Conservation (phyloP, 2,329 filamentous ascomycete genomes). For the Penicillium sp. region DNA sequence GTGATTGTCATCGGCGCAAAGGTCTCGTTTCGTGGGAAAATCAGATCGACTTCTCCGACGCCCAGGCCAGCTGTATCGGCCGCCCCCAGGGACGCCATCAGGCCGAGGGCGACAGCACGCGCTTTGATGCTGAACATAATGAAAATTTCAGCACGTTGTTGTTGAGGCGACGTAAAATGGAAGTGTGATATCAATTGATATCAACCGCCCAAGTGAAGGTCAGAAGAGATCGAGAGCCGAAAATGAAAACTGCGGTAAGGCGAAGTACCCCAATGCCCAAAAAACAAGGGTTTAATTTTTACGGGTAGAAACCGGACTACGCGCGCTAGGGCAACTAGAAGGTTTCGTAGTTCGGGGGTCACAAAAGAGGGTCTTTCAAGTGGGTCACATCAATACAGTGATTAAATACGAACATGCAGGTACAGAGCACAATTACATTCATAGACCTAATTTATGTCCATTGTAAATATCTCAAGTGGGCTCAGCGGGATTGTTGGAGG, state of each 20-base stretch:
- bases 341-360: background rate
- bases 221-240: background rate
- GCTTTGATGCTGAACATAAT: slow-evolving; percentile 1
- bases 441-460: background rate
- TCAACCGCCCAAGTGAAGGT: background rate
- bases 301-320: background rate
- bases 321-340: background rate
- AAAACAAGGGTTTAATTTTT: background rate
- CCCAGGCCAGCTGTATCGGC: slow-evolving; percentile 1
- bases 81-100: slow-evolving; percentile 1
- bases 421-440: background rate
- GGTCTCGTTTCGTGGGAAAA: slow-evolving; percentile 13
- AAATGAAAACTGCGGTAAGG: background rate
- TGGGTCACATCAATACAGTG: background rate
- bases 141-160: background rate
- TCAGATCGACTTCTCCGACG: slow-evolving; percentile 8
- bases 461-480: background rate
- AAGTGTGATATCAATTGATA: background rate
- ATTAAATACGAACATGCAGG: background rate
- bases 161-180: background rate
- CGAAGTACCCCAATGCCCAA: background rate
- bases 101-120: slow-evolving; percentile 1
- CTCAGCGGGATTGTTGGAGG: background rate
- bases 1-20: slow-evolving; percentile 3
- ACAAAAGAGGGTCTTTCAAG: background rate